A percentile compares a stretch with the other conserved stretches of the same genome.
phyloP scores from a whole-genome alignment of 257 asterid genomes.

The Coffea canephora region DNA sequence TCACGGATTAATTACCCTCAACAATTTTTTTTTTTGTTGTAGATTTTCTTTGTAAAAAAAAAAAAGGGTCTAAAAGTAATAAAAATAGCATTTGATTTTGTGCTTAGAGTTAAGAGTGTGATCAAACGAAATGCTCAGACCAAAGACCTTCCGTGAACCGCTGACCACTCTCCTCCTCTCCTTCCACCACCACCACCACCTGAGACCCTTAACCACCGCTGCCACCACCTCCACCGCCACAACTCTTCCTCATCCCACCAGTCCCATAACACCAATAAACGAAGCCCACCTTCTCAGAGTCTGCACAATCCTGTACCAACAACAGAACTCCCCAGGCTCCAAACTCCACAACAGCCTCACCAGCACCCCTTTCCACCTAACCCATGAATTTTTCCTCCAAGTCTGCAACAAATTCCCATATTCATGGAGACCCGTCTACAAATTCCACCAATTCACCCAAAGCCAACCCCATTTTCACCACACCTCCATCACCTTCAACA shows the following conservation, averaged over 20 bases:
- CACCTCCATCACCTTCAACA: slow-evolving; percentile 72
- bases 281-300: slow-evolving; percentile 69
- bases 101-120: background rate
- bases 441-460: slow-evolving; percentile 52
- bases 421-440: slow-evolving; percentile 89
- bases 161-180: slow-evolving; percentile 15
- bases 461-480: slow-evolving; percentile 56
- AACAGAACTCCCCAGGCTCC: slow-evolving; percentile 55
- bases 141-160: background rate
- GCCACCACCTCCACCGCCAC: slow-evolving; percentile 16
- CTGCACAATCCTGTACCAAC: slow-evolving; percentile 90
- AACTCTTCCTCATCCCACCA: background rate
- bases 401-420: slow-evolving; percentile 78
- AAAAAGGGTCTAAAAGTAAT: too few species aligned
- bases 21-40: too few species aligned
- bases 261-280: slow-evolving; percentile 38
- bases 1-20: too few species aligned
- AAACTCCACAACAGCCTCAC: slow-evolving; percentile 58
- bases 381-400: slow-evolving; percentile 84
- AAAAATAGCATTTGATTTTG: background rate
- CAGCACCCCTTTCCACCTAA: slow-evolving; percentile 48
- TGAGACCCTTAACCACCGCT: slow-evolving; percentile 23
- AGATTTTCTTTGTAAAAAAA: too few species aligned
- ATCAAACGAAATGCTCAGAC: background rate
- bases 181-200: slow-evolving; percentile 29